These are phyloP conservation scores for Vigna reflexopilosa DNA, from an alignment of 306 rosid genomes.

Conservation along the genomic window DNA sequence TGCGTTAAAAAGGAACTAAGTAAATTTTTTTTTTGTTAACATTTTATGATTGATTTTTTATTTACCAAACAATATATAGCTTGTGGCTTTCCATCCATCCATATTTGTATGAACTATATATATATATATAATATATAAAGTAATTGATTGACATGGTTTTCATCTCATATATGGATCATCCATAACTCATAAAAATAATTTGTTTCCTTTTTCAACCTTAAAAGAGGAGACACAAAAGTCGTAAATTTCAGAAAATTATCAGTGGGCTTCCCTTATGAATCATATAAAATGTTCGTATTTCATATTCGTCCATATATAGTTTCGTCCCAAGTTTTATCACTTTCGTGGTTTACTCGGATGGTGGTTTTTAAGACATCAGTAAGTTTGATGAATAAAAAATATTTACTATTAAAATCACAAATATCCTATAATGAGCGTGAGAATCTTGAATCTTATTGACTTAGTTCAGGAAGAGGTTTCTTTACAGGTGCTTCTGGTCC, in stretches of 20 bases:
- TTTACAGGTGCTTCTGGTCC: conserved; percentile 30
- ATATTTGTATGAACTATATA: conserved; percentile 35
- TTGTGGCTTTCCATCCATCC: conserved; percentile 37
- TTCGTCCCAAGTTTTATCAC: not conserved
- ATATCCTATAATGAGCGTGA: not conserved
- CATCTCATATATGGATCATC: not conserved
- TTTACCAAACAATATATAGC: conserved; percentile 35
- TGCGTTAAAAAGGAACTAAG: conserved; percentile 56
- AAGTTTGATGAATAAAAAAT: not conserved
- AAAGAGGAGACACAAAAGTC: not conserved
- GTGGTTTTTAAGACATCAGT: not conserved
- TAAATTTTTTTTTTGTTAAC: conserved; percentile 42
- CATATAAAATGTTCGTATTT: not conserved
- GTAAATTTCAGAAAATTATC: not conserved
- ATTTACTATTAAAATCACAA: not conserved
- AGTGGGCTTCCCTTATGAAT: not conserved
- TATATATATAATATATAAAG: conserved; percentile 29
- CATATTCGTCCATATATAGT: not conserved
- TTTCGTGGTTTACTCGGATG: not conserved
- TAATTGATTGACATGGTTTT: conserved; percentile 33
- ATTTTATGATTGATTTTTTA: conserved; percentile 43
- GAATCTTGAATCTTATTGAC: not conserved
- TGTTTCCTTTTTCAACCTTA: not conserved
- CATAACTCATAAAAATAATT: not conserved
- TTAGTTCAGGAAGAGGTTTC: not conserved